Percentiles rank a stretch among this genome's conserved stretches.
phyloP scores from a whole-genome alignment of 441 rosid genomes.

The Populus hybrid region DNA sequence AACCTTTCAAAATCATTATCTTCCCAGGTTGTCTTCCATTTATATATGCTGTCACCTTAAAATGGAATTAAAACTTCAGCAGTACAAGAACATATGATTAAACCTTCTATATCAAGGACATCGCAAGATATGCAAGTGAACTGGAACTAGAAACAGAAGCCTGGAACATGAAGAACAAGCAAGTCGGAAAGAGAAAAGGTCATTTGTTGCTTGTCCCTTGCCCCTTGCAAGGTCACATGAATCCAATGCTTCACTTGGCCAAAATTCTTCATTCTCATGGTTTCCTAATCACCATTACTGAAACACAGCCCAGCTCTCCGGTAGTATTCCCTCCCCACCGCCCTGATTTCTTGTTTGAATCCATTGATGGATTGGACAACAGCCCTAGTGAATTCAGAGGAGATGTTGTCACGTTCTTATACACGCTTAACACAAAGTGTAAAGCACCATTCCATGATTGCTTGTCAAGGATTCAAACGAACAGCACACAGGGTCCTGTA shows the following conservation, averaged over 20 bases:
- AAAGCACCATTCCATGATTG: neutral
- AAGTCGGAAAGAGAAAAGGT: neutral
- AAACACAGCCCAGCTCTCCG: neutral
- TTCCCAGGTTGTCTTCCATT: no score
- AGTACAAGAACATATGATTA: no score
- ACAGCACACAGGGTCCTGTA: no score
- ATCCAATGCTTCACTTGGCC: slow-evolving; percentile 6
- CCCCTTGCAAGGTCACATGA: slow-evolving; percentile 6
- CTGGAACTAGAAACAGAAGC: no score
- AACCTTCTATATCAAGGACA: no score
- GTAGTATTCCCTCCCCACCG: neutral
- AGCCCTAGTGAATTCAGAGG: neutral
- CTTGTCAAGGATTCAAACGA: neutral
- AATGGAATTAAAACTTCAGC: no score
- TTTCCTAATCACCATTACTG: slow-evolving; percentile 1
- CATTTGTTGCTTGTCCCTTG: slow-evolving; percentile 7
- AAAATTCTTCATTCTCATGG: neutral
- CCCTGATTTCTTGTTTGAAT: neutral
- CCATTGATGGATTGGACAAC: neutral
- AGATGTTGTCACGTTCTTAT: neutral
- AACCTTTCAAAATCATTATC: no score
- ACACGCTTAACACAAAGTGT: neutral
- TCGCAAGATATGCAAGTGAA: no score
- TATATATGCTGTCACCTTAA: no score
- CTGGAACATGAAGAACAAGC: neutral